A percentile compares a stretch with the other conserved stretches of the same genome.
phyloP scores from a whole-genome alignment of 208 protist genomes.

The Leishmania martiniquensis region DNA sequence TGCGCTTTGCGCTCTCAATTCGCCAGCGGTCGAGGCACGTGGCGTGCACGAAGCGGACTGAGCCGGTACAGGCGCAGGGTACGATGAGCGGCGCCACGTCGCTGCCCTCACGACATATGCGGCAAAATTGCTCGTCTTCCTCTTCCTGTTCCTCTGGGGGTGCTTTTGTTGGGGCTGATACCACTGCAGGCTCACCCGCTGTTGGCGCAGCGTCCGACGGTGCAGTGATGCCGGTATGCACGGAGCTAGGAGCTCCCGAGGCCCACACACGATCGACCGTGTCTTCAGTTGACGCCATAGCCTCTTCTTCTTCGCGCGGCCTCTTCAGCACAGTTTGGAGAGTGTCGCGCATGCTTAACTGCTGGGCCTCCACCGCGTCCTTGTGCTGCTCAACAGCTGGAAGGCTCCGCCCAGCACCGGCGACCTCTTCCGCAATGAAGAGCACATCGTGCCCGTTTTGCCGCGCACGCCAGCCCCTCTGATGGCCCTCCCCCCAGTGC shows the following conservation, averaged over 20 bases:
- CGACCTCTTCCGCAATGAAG: conserved; percentile 8
- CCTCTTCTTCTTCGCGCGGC: conserved; percentile 17
- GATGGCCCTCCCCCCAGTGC: background rate
- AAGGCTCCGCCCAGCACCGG: background rate
- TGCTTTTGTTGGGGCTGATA: background rate
- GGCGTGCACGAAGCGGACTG: conserved; percentile 77
- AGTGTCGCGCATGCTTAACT: background rate
- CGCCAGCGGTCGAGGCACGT: conserved; percentile 84
- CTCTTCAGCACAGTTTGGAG: background rate
- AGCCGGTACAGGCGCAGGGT: conserved; percentile 79
- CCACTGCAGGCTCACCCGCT: background rate
- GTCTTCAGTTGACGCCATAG: background rate
- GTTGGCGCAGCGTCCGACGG: background rate
- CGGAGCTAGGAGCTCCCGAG: background rate
- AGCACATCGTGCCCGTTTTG: conserved; percentile 18
- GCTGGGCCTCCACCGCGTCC: background rate
- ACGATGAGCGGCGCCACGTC: conserved; percentile 64
- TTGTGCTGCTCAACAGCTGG: background rate
- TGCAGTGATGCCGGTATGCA: background rate
- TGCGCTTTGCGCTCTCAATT: conserved; percentile 70
- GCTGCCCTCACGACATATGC: conserved; percentile 71
- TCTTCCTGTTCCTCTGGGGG: conserved; percentile 35
- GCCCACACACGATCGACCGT: background rate
- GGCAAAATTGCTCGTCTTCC: conserved; percentile 69
- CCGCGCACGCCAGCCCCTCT: background rate